These are phyloP conservation scores for Nicotiana noctiflora DNA, from an alignment of 257 asterid species.

Conservation along the genomic window DNA sequence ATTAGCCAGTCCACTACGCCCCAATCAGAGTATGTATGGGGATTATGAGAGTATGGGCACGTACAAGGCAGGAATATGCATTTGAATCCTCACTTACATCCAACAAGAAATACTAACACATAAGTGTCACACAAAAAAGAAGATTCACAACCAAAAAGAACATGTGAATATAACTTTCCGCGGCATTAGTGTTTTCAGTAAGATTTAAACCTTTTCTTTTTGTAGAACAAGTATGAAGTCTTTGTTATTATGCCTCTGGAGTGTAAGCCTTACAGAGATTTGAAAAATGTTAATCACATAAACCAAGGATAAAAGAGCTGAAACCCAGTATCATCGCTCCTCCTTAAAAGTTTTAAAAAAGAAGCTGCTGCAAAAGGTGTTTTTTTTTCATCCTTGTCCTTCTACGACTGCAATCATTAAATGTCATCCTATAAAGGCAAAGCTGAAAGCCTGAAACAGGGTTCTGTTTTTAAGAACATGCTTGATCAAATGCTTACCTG, in stretches of 20 bases:
- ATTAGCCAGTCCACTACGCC: neutral
- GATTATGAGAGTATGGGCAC: neutral
- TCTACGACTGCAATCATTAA: neutral
- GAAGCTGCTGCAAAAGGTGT: neutral
- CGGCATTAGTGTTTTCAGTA: neutral
- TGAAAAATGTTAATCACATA: neutral
- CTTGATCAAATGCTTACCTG: slow-evolving; percentile 11
- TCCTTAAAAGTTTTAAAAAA: neutral
- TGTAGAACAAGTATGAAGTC: neutral
- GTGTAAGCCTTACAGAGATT: neutral
- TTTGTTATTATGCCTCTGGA: neutral
- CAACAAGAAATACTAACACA: neutral
- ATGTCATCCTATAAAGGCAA: neutral
- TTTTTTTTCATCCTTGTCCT: neutral
- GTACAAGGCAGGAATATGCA: neutral
- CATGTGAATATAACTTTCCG: neutral
- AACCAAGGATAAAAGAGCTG: neutral
- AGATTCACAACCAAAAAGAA: neutral
- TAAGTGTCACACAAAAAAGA: neutral
- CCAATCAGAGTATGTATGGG: neutral
- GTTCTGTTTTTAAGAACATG: neutral
- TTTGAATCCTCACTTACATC: neutral
- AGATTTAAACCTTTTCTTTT: neutral
- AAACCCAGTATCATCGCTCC: neutral
- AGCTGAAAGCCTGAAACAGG: neutral